Base-by-base conservation (phyloP, 495 filamentous ascomycete genomes). In the Aspergillus biplanus region DNA sequence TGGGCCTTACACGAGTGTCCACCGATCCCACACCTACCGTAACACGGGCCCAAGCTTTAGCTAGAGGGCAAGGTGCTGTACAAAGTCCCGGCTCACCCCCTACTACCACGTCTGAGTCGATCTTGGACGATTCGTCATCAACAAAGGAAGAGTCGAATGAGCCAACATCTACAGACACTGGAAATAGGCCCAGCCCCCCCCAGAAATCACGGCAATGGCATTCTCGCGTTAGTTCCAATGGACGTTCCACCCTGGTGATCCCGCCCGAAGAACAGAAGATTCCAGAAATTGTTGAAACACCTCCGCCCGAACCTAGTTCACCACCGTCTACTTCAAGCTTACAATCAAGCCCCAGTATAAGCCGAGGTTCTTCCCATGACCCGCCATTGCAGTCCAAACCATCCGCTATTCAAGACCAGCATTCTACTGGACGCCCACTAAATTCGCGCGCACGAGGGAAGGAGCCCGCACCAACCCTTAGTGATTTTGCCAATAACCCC, bases 211-310 rank as follows among this genome's bases (percentile, higher is more conserved):
- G 74, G 37, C 70, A 78, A 66, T 79, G 78, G 78, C 74, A 81
- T 54, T 80, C 77, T 37, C 74, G 75, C 5, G 69, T 74, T 54
- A 76, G 73, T 58, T 79, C 80, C 8, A 83, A 83, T 59, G 82
- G 80, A 7, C 76, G 78, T 49, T 78, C 81, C n/a, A 82, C 71
- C 7, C 39, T 78, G 34, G 68, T 75, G 11, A 75, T 66, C 33
- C 76, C 76, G 27, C 63, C 70, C 12, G 57, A 64, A 2, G 76
- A 76, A 27, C 76, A 81, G 63, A 77, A 83, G 13, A 83, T 90
- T 7, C 88, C 91, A 32, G 80, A 83, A 48, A 92, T 92, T 62
- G 70, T 91, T 56, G 90, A 92, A 75, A 89, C 88, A 2, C 88
- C 89, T 5, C 78, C 83, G 5, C 68, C 73, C 9, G 78, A 75